These are phyloP conservation scores for Amylocarpus encephaloides DNA, from an alignment of 2,329 filamentous ascomycete genomes.

Conservation along the genomic window DNA sequence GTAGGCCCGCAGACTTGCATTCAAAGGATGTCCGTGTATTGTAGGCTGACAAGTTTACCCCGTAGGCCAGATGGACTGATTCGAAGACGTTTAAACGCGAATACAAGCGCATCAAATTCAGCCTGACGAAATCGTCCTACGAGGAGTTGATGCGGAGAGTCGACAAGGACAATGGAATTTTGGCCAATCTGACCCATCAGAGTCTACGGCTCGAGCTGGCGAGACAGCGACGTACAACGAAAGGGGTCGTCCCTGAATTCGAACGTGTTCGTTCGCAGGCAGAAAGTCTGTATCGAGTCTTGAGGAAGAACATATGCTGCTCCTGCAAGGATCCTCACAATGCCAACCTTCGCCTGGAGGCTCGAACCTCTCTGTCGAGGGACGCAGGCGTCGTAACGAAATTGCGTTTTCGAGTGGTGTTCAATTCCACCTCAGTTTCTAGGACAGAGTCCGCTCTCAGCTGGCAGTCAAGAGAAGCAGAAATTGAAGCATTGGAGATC, in stretches of 20 bases:
- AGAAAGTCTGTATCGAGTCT: conserved; percentile 1
- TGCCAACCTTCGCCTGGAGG: conserved; percentile 2
- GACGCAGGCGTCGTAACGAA: not conserved
- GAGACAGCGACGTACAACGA: not conserved
- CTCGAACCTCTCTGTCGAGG: not conserved
- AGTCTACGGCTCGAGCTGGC: conserved; percentile 1
- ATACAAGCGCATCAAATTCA: conserved; percentile 6
- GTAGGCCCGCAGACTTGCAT: not conserved
- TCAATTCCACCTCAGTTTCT: not conserved
- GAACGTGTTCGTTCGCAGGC: conserved; percentile 1
- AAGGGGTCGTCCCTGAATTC: not conserved
- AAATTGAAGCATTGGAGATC: conserved; percentile 4
- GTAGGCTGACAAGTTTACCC: not conserved
- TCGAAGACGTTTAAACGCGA: conserved; percentile 2
- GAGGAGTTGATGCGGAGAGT: conserved; percentile 4
- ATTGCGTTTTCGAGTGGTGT: conserved; percentile 1
- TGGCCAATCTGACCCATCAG: conserved; percentile 3
- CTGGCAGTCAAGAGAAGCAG: conserved; percentile 1
- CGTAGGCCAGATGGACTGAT: conserved; percentile 3
- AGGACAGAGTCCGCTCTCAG: not conserved
- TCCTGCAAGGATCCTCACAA: not conserved
- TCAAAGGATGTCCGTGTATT: not conserved
- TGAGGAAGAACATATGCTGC: conserved; percentile 2
- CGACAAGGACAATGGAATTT: conserved; percentile 4
- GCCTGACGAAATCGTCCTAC: conserved; percentile 2